A percentile compares a stretch with the other conserved stretches of the same genome.
phyloP scores from a whole-genome alignment of 495 filamentous ascomycete genomes.

The Neurospora sp. region DNA sequence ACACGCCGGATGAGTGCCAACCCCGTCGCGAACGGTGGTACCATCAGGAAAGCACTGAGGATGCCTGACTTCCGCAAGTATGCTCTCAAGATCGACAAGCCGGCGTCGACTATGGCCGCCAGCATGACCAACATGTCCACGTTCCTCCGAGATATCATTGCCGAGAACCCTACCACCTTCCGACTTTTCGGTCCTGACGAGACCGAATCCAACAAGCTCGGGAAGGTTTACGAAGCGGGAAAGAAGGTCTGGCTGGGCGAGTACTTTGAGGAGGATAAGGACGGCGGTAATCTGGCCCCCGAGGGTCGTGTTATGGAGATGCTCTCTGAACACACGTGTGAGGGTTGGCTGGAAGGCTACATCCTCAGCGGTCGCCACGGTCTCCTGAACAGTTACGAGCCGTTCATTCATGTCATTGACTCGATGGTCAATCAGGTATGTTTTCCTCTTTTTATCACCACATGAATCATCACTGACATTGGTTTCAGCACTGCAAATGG shows the following conservation, averaged over 20 bases:
- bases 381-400: conserved; percentile 66
- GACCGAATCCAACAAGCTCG: conserved; percentile 67
- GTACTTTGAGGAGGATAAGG: conserved; percentile 59
- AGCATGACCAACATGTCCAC: conserved; percentile 57
- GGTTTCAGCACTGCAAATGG: conserved; percentile 60
- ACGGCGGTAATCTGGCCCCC: conserved; percentile 56
- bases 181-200: conserved; percentile 67
- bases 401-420: conserved; percentile 70
- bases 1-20: conserved; percentile 60
- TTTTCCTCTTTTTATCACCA: not conserved
- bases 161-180: conserved; percentile 51
- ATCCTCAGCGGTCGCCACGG: conserved; percentile 61
- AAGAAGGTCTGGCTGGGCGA: conserved; percentile 72
- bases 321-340: conserved; percentile 62
- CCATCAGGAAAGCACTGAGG: conserved; percentile 48
- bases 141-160: conserved; percentile 53
- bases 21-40: conserved; percentile 59
- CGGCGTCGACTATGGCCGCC: conserved; percentile 37
- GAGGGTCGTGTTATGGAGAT: conserved; percentile 69
- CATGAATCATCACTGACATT: conserved; percentile 4
- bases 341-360: conserved; percentile 71
- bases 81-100: conserved; percentile 41
- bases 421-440: conserved; percentile 60
- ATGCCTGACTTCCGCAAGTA: conserved; percentile 58
- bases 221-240: conserved; percentile 52